Evolutionary conservation across 2,329 filamentous ascomycete species (phyloP).

Genomic region (Colletotrichum cuscutae): DNA sequence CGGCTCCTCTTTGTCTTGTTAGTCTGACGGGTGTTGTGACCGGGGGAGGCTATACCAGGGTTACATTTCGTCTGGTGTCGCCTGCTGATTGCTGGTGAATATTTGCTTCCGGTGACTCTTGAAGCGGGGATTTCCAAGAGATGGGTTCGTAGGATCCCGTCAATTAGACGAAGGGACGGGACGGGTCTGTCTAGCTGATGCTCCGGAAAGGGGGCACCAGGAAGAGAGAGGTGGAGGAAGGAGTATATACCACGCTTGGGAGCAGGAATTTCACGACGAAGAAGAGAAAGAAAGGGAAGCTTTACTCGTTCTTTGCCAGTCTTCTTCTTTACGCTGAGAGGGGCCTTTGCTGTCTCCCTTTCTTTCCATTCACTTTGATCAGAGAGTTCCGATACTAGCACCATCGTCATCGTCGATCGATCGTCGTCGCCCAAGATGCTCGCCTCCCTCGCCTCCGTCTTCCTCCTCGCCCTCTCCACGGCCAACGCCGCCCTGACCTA

Average conservation of each 20-base stretch:
- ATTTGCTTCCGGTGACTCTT: neutral
- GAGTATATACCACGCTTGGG: neutral
- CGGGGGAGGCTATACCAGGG: neutral
- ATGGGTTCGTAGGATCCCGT: slow-evolving; percentile 21
- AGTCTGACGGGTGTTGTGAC: neutral
- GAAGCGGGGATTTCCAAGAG: slow-evolving; percentile 1
- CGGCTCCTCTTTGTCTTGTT: slow-evolving; percentile 14
- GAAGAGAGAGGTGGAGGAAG: neutral
- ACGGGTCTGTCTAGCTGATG: neutral
- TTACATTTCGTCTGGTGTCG: neutral
- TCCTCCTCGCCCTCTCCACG: slow-evolving; percentile 34
- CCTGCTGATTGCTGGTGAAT: slow-evolving; percentile 9
- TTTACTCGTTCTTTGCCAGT: neutral
- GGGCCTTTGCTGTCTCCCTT: neutral
- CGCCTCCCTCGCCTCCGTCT: slow-evolving; percentile 22
- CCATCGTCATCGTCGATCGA: neutral
- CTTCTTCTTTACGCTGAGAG: neutral
- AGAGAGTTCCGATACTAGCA: neutral
- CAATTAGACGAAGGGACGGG: slow-evolving; percentile 26
- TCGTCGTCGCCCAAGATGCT: slow-evolving; percentile 27
- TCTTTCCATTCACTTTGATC: neutral
- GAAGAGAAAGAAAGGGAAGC: too few species aligned
- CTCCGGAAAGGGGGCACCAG: neutral
- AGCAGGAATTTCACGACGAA: neutral
- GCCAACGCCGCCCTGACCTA: slow-evolving; percentile 64